A percentile compares a stretch with the other conserved stretches of the same genome.
These are phyloP conservation scores for Terana coerulea DNA, from an alignment of 768 basidiomycete species.

Conservation along the genomic window DNA sequence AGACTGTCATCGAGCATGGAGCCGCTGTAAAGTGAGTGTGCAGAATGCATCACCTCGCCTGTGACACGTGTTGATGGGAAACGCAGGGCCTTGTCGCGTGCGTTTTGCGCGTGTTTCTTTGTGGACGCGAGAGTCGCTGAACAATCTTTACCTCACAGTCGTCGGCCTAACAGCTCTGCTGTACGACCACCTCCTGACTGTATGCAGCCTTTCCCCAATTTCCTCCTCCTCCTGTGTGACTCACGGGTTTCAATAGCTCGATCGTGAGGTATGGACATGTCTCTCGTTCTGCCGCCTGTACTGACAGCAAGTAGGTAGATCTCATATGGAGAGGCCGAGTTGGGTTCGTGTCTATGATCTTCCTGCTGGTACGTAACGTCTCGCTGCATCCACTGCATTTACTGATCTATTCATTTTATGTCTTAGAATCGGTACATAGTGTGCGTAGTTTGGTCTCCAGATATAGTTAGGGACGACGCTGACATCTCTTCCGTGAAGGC, in stretches of 20 bases:
- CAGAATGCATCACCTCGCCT: constrained; percentile 5
- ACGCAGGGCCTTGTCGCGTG: constrained; percentile 23
- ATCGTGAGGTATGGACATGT: constrained; percentile 18
- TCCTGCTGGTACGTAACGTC: constrained; percentile 25
- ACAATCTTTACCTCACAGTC: constrained; percentile 10
- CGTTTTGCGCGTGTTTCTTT: neutral
- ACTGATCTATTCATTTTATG: neutral
- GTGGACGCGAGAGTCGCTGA: neutral
- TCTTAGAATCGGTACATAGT: constrained; percentile 26
- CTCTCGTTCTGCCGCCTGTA: neutral
- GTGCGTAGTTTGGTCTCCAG: constrained; percentile 13
- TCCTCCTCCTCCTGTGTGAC: neutral
- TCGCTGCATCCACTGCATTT: no score
- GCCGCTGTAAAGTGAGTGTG: constrained; percentile 24
- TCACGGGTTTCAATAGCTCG: constrained; percentile 14
- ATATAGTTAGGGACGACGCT: neutral
- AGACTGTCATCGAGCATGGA: constrained; percentile 19
- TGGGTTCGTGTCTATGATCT: constrained; percentile 24
- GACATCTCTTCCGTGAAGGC: constrained; percentile 9
- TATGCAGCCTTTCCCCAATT: constrained; percentile 4
- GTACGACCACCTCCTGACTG: constrained; percentile 27
- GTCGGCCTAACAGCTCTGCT: constrained; percentile 23
- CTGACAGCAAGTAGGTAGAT: constrained; percentile 13
- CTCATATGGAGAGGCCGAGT: constrained; percentile 20
- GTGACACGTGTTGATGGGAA: constrained; percentile 16